phyloP scores from a whole-genome alignment of 2,329 filamentous ascomycete genomes.

The Neoascochyta sp. region DNA sequence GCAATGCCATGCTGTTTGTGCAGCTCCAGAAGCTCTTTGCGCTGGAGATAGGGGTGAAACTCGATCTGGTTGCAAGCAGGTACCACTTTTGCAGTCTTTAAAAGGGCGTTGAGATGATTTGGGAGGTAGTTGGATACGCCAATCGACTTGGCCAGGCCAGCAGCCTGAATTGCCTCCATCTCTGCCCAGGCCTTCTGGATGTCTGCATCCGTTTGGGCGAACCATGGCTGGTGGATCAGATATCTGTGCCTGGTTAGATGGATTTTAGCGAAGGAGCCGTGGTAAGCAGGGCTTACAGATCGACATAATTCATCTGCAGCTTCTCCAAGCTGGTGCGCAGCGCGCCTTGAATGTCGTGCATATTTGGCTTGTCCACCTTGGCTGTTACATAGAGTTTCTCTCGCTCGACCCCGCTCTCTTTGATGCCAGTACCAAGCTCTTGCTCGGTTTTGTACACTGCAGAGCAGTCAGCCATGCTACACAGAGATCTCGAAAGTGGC shows the following conservation, averaged over 20 bases:
- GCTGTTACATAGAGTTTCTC: constrained; percentile 53
- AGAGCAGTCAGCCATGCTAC: too few species aligned
- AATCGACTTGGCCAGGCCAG: constrained; percentile 58
- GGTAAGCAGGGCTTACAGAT: constrained; percentile 48
- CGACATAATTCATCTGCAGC: constrained; percentile 58
- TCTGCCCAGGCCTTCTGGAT: constrained; percentile 57
- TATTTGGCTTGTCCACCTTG: constrained; percentile 51
- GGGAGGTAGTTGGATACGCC: constrained; percentile 60
- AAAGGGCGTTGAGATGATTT: constrained; percentile 52
- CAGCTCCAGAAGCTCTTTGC: constrained; percentile 54
- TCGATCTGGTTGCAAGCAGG: constrained; percentile 68
- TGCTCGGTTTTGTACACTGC: constrained; percentile 51
- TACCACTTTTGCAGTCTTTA: constrained; percentile 51
- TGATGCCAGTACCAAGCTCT: constrained; percentile 49
- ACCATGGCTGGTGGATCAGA: constrained; percentile 61
- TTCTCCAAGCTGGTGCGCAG: constrained; percentile 57
- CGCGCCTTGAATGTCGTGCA: constrained; percentile 54
- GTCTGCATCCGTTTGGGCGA: constrained; percentile 50
- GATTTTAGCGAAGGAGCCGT: neutral
- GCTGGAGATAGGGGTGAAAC: constrained; percentile 65
- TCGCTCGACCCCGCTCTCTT: constrained; percentile 43
- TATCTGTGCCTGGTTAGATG: constrained; percentile 43
- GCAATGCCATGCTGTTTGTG: constrained; percentile 49
- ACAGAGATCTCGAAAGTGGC: too few species aligned
- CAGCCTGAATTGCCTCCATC: constrained; percentile 57